Evolutionary conservation across 164 flowering plant genomes (phyloP), one percentile per base, ranked within the genome.

Genomic region (Houttuynia cordata): DNA sequence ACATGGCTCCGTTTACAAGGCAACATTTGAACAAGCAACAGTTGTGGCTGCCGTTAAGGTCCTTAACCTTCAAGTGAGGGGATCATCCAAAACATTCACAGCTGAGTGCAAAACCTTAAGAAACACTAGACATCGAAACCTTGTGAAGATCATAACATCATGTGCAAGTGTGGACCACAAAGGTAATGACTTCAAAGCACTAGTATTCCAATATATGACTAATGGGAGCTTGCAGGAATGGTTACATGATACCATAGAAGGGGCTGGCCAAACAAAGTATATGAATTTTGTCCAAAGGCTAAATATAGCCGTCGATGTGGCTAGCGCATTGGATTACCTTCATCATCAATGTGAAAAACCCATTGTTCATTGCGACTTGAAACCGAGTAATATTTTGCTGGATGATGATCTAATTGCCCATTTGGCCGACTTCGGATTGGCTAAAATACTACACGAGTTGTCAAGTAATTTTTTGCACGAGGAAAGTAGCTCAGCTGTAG

Each of bases 1-100:
- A 17, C 66, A 47, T 62, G 75, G 77, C 0, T 65, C 66, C 14
- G 77, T 76, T 13, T 76, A 71, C 47, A 73, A 67, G 52, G 75
- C 67, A 34, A 59, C 24, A 1, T 51, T 73, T 7, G 51, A 15
- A 9, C 40, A 40, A 1, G 61, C 56, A 23, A 66, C 40, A 25
- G 25, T 18, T 24, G 12, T 24, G 23, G 71, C 71, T 57, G 80
- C 77, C 15, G 67, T 74, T 0, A 76, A 76, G 62, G 77, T 76
- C 8, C 67, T 73, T 23, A 62, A 73, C 10, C 64, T 76, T 57
- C 59, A 66, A 58, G 57, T 57, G 1, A 56, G 21, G 54, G 73
- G 74, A 51, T 72, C 74, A 53, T 25, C 58, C 9, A 70, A 66
- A 45, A 73, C 75, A 58, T 76, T 73, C 60, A 56, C 57, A 47